Evolutionary conservation across 2,329 filamentous ascomycete species (phyloP), one percentile per base, ranked within the genome.

Genomic region (Zymoseptoria pseudotritici): DNA sequence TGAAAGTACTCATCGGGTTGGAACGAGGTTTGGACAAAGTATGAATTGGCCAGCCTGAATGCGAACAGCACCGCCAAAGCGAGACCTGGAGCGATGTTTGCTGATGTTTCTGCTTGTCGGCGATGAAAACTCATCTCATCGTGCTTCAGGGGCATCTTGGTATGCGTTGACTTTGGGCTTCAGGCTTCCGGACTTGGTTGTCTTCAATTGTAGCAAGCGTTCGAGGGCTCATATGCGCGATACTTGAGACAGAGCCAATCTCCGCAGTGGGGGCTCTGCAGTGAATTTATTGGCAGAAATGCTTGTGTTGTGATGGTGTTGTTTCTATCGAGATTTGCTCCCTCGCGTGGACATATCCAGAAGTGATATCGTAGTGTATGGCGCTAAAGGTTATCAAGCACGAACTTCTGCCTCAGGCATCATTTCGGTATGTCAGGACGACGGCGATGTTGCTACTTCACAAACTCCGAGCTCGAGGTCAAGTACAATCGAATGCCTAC

Each of bases 1-100:
- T 99, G 94, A 71, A 94, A 99, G 79, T 90, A 97, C 75, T 99
- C 94, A 78, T 99, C 94, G 26, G 94, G 94, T 75, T 99, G 94
- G 77, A 99, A 99, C 74, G 97, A 99, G 20, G 94, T 97, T 65
- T 84, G 80, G 59, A 95, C 80, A 63, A 81, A 85, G 67, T 94
- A 80, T 31, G 91, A 86, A 77, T 96, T 96, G 72, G 89, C 74
- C 65, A 93, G 81, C 58, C 94, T 90, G 64, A 96, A 83, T 50
- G 84, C 79, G 66, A 97, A 67, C 55, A 85, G 65, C 6, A 66
- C 61, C 57, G 63, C 42, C 19, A 74, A 66, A 22, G 72, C 54
- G 50, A 36, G 36, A 46, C 13, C 17, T n/a, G 13, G 36, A n/a
- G 13, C 13, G 4, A 46, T 46, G 6, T 5, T 46, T 46, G 13